Evolutionary conservation across 495 filamentous ascomycete species (phyloP).

Genomic region (Daldinia childiae): DNA sequence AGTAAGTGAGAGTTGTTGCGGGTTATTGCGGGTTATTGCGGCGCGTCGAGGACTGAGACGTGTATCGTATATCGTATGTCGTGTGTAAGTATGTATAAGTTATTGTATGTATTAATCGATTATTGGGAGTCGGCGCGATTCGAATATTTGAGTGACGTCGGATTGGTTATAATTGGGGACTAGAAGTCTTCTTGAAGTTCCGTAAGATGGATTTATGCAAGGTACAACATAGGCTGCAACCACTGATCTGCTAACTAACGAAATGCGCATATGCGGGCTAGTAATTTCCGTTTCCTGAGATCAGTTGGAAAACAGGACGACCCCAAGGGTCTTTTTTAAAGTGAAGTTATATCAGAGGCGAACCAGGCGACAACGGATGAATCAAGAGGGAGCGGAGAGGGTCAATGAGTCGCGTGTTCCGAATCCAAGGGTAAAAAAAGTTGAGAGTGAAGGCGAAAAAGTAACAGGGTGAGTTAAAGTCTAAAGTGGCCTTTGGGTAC

Average conservation of each 20-base stretch:
- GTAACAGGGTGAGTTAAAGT: constrained; percentile 45
- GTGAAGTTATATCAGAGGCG: constrained; percentile 34
- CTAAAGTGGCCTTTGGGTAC: constrained; percentile 50
- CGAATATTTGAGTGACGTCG: constrained; percentile 17
- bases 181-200: neutral
- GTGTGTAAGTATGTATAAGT: neutral
- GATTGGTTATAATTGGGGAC: constrained; percentile 28
- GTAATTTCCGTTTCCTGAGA: constrained; percentile 12
- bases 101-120: constrained; percentile 19
- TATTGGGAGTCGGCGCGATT: constrained; percentile 31
- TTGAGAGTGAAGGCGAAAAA: constrained; percentile 44
- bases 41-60: neutral
- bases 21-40: constrained; percentile 24
- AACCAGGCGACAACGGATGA: constrained; percentile 22
- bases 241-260: constrained; percentile 27
- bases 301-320: neutral
- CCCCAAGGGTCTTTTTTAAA: constrained; percentile 17
- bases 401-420: constrained; percentile 50
- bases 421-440: constrained; percentile 17
- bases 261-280: constrained; percentile 34
- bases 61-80: constrained; percentile 6
- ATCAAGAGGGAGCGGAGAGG: constrained; percentile 30
- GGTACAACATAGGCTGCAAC: constrained; percentile 44
- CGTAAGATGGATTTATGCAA: constrained; percentile 46
- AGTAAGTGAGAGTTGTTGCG: constrained; percentile 8